Evolutionary conservation across 208 protist species (phyloP), one percentile per base, ranked within the genome.

Genomic region (Wallacemonas sp.): DNA sequence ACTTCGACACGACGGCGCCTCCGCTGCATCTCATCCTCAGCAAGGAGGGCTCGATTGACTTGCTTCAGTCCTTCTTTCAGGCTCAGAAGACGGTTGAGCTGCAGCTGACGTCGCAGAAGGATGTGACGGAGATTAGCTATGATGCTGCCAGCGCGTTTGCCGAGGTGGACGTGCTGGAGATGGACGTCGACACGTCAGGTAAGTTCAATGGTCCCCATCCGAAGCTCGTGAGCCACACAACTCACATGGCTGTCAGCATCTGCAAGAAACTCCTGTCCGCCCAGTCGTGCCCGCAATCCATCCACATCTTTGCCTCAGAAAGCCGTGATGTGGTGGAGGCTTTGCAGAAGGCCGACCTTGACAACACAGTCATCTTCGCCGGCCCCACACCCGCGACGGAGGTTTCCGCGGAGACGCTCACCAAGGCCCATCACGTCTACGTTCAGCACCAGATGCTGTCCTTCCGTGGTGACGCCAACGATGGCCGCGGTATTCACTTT

Each of bases 241-340:
- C 79, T 21, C 59, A 81, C 41, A 46, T 92, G 26, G 84, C 86
- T 2, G 66, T 72, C 22, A 39, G 76, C 15, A 58, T 94, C 12
- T 66, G 93, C 44, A 60, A 42, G 24, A 72, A 66, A 62, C 73
- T 83, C 70, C 64, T 88, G 9, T 68, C 47, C 6, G 26, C 39
- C 9, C 21, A 49, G 55, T 66, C 24, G 34, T 69, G 42, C 24
- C 77, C 77, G 41, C 83, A 88, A 75, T 59, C 70, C n/a, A 82
- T 96, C 47, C 79, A 88, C 68, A 68, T 96, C 26, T 80, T 96
- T 46, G 86, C 84, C 27, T 76, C 75, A 1, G 85, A 93, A 36
- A 59, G 68, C n/a, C 68, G 75, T 45, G 79, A 81, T 24, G 72
- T 82, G 66, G 34, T 81, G n/a, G 80, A 82, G 19, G 81, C 72